Base-by-base conservation (phyloP, 495 filamentous ascomycete species). In the Extremus antarcticus region DNA sequence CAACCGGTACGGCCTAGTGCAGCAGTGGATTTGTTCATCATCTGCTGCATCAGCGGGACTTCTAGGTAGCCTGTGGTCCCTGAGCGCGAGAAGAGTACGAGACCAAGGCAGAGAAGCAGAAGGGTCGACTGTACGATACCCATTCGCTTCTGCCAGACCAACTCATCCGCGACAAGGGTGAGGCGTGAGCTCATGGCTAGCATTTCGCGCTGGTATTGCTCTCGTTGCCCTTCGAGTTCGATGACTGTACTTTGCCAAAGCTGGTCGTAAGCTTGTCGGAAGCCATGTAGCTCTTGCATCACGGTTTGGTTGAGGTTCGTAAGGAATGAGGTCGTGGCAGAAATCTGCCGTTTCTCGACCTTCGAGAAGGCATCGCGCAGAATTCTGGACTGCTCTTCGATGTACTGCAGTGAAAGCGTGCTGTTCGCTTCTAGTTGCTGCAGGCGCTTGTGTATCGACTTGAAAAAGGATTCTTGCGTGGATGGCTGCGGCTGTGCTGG, bases 101-200 rank as follows among this genome's bases (percentile, higher is more conserved):
- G 75, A 0, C 83, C 83, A 41, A 97, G 84, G 62, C 90, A 95
- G 59, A 90, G 79, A 1, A 98, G 78, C 1, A 98, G 79, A 17
- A 97, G 78, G 9, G 92, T 76, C 53, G 83, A 86, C 68, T 96
- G 91, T 40, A 94, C 75, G 58, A 95, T 88, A 21, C 85, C 84
- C 75, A 98, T 90, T 40, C 92, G 81, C 68, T 95, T 95, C 70
- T 97, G 92, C 68, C 92, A 95, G 45, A 95, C 84, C 20, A 98
- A 76, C 68, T 98, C 92, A 59, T 98, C 91, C 20, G 91, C 90
- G 1, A 98, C 76, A 22, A 96, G 76, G 55, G 81, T 85, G 43
- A 98, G 78, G 32, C 91, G 83, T n/a, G 78, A 66, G 58, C 78
- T 85, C n/a, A 97, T 73, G 16, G 88, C 88, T 43, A 85, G 73